Evolutionary conservation across 2,329 filamentous ascomycete genomes (phyloP), one percentile per base, ranked within the genome.

Genomic region (Exutisphaerella laricina): DNA sequence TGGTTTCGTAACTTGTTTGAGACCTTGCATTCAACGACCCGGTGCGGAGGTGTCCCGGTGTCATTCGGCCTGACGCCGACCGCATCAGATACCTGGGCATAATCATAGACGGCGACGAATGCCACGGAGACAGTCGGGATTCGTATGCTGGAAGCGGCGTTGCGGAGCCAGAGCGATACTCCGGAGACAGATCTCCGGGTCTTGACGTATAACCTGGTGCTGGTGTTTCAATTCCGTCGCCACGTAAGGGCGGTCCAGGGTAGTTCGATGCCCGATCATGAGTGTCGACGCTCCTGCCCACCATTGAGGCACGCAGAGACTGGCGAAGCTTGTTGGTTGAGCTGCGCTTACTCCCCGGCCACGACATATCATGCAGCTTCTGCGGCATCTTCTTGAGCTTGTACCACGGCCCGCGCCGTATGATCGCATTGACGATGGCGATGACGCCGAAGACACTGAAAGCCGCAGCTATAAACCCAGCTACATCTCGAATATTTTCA

Each of bases 381-480:
- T 52, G 55, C 14, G 16, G 23, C 23, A 26, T 12, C 12, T 6
- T 9, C 31, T 34, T 34, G 34, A 57, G 31, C 34, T 50, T 54
- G 26, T 50, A 23, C 54, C 55, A 58, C 4, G 57, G 56, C 4
- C 52, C 56, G 7, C 57, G 48, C 20, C 57, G 49, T 10, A 60
- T 39, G 22, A 58, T 46, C 8, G 54, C 56, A 29, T 60, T 60
- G n/a, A 55, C 43, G 4, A 60, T 48, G 4, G 56, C 42, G 12
- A 52, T 44, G 10, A 57, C 39, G 9, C 56, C 57, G 23, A 60
- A 55, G 6, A 50, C 40, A 40, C 55, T 58, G 41, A 56, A 60
- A 12, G 43, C 49, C 18, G 55, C 57, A 3, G 57, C 57, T 23
- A 60, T 43, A 22, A 54, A 55, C 21, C 55, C 57, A 14, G 57